Percentiles rank a stretch among this genome's conserved stretches.
Conservation (phyloP, 1,284 basidiomycete genomes). For the Tranzscheliella williamsii region DNA sequence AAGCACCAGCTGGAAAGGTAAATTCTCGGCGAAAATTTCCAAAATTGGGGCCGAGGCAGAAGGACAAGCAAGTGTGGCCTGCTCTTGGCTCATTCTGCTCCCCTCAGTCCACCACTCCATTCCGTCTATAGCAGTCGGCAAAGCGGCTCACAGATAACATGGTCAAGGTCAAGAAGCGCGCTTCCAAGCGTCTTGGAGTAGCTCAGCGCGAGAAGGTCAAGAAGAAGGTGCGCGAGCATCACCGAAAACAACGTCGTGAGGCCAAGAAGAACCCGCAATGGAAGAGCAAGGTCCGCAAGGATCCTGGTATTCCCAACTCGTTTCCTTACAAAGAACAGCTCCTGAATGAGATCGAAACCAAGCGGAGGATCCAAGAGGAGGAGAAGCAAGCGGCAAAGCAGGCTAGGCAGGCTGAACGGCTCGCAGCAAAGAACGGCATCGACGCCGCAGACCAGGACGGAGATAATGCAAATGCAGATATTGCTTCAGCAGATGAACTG, state of each 20-base stretch:
- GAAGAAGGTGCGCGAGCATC: constrained; percentile 57
- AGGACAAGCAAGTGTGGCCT: too few relatives aligned
- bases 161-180: constrained; percentile 53
- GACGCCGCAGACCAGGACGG: constrained; percentile 1
- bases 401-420: constrained; percentile 14
- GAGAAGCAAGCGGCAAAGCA: constrained; percentile 28
- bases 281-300: constrained; percentile 68
- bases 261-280: constrained; percentile 90
- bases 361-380: constrained; percentile 39
- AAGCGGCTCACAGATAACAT: constrained; percentile 8
- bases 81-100: too few relatives aligned
- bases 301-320: constrained; percentile 94
- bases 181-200: constrained; percentile 51
- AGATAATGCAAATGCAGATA: constrained; percentile 14
- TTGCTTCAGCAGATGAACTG: constrained; percentile 23
- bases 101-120: too few relatives aligned
- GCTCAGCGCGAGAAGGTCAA: constrained; percentile 58
- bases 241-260: constrained; percentile 65
- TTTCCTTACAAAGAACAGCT: constrained; percentile 98
- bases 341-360: constrained; percentile 71
- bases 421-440: constrained; percentile 21
- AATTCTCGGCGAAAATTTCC: not conserved
- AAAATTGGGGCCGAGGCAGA: too few relatives aligned
- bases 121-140: too few relatives aligned
- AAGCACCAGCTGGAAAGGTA: not conserved